Evolutionary conservation across 768 basidiomycete genomes (phyloP), one percentile per base, ranked within the genome.

Genomic region (Mycena vulgaris): DNA sequence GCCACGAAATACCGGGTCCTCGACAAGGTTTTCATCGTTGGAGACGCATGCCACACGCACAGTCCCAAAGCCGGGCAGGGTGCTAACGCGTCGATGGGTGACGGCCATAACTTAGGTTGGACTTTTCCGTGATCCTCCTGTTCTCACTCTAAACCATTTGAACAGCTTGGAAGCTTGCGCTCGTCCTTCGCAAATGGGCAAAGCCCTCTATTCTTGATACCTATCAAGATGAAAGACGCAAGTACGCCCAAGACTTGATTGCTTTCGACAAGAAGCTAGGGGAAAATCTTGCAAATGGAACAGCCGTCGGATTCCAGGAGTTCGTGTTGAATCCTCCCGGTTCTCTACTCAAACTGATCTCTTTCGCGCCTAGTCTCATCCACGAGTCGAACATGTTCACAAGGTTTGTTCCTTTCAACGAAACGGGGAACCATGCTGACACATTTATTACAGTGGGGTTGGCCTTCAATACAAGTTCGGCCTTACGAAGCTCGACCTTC

Each of bases 21-120:
- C n/a, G n/a, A n/a, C n/a, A n/a, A n/a, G n/a, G n/a, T n/a, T n/a
- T n/a, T n/a, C n/a, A n/a, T n/a, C n/a, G n/a, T n/a, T n/a, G n/a
- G n/a, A n/a, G n/a, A n/a, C n/a, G n/a, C n/a, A n/a, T n/a, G n/a
- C n/a, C n/a, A n/a, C n/a, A n/a, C n/a, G n/a, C n/a, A n/a, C n/a
- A n/a, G n/a, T 16, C 77, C 78, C 7, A 78, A 77, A 52, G 77
- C 77, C 16, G 78, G 72, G 1, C 78, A 78, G 68, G 78, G 78
- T 13, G 74, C 74, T 19, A 78, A 78, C 42, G 68, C 68, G 2
- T 73, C 75, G 4, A 75, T 78, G 74, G 71, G 67, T 17, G 77
- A 78, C 53, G 69, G 71, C 5, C 74, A 76, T 55, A 78, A 78
- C 48, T n/a, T n/a, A n/a, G n/a, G n/a, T n/a, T n/a, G n/a, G n/a